Evolutionary conservation across 1,284 basidiomycete genomes (phyloP).

Genomic region (Leccinum griseonigrum): DNA sequence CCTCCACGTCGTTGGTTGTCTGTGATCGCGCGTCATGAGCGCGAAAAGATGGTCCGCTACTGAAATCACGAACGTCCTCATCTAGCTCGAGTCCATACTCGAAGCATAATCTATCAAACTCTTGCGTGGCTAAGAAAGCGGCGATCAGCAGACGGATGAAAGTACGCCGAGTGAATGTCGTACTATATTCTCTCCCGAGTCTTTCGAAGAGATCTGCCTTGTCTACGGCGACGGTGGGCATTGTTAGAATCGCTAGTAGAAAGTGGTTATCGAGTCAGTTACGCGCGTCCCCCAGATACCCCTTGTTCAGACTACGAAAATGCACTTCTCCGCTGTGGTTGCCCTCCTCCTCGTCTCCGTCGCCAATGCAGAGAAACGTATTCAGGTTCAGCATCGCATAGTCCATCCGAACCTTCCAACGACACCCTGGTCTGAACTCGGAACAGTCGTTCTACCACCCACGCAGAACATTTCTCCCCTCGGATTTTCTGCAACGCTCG

Average conservation of each 20-base stretch:
- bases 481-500: conserved; percentile 28
- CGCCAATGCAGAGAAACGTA: conserved; percentile 11
- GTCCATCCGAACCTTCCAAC: conserved; percentile 38
- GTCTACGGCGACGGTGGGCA: conserved; percentile 96
- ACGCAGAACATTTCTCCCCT: conserved; percentile 19
- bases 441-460: conserved; percentile 33
- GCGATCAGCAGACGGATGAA: conserved; percentile 19
- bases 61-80: conserved; percentile 75
- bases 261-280: not conserved
- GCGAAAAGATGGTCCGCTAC: not conserved
- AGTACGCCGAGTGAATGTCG: conserved; percentile 19
- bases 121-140: conserved; percentile 71
- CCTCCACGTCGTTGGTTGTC: conserved; percentile 90
- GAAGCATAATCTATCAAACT: conserved; percentile 96
- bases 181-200: conserved; percentile 84
- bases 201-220: conserved; percentile 92
- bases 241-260: conserved; percentile 35
- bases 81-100: conserved; percentile 98
- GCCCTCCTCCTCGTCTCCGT: conserved; percentile 16
- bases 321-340: conserved; percentile 3
- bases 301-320: not conserved
- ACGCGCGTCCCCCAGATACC: conserved; percentile 19
- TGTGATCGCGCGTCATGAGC: conserved; percentile 33
- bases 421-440: conserved; percentile 34
- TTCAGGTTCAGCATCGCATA: conserved; percentile 41